Evolutionary conservation across 176 grass and related monocot genomes (phyloP), one percentile per base, ranked within the genome.

Genomic region (Lolium perenne): DNA sequence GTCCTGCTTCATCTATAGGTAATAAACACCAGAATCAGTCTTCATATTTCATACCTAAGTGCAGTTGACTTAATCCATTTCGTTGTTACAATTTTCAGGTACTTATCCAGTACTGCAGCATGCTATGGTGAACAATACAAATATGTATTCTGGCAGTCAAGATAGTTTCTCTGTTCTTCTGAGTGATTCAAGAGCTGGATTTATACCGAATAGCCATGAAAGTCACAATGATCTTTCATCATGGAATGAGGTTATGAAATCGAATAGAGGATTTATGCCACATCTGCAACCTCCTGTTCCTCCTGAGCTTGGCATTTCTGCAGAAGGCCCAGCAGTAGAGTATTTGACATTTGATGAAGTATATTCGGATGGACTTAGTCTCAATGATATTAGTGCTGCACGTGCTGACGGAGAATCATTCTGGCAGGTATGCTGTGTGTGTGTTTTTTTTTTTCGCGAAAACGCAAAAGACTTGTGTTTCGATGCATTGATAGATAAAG

Each of bases 401-500:
- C 51, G 45, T 49, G 64, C 72, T 76, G 86, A 90, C 83, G 86
- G 79, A 66, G 84, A 91, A 84, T 63, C 84, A 80, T 48, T 91
- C 38, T 95, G 87, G 85, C 84, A 95, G 95, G 95, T 97, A 90
- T 51, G 25, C 51, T 7, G 50, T 86, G 25, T 83, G 25, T 53
- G 10, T 54, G 74, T 9, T 38, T 65, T 8, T 69, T 29, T 29
- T n/a, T n/a, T n/a, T n/a, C n/a, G n/a, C n/a, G n/a, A n/a, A n/a
- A n/a, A n/a, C n/a, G n/a, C n/a, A n/a, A n/a, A n/a, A n/a, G n/a
- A n/a, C n/a, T n/a, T n/a, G n/a, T n/a, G n/a, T n/a, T n/a, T n/a
- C n/a, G n/a, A n/a, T n/a, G n/a, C n/a, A n/a, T n/a, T n/a, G n/a
- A n/a, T n/a, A n/a, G n/a, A n/a, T n/a, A n/a, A n/a, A n/a, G n/a